Evolutionary conservation across 352 stramenopile genomes (phyloP), one percentile per base, ranked within the genome.

Genomic region (Phytopythium oedochilum): DNA sequence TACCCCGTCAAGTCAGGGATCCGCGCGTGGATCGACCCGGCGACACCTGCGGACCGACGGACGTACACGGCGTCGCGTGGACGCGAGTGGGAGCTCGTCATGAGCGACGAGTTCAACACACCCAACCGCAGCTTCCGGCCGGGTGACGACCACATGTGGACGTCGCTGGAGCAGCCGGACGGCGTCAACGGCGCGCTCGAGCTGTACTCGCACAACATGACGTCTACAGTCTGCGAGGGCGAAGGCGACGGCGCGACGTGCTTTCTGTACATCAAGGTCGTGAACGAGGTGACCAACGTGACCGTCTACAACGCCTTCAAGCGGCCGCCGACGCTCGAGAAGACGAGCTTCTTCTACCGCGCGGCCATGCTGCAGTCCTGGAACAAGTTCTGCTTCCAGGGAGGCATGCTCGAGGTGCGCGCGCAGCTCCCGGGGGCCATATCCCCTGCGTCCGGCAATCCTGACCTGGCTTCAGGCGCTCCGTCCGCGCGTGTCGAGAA

Each of bases 331-430:
- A 45, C 53, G 0, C 76, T 59, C 49, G 20, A 65, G 3, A 63
- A 70, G 31, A 50, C 56, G 5, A 57, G 59, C 22, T 76, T 76
- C 48, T 73, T 63, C 62, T 76, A 76, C 42, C 72, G 75, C 11
- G 81, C 73, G 12, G 93, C 76, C 9, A 95, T 97, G 86, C 48
- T 97, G 1, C 89, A 97, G 61, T 83, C 69, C 0, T 98, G 91
- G 91, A 97, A 97, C 62, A 97, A 97, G 49, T 98, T 98, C 61
- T 98, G 89, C 69, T 96, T 92, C 58, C 93, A 94, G 35, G 92
- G 92, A 9, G 92, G 92, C 71, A 55, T 97, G 26, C 58, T 98
- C 0, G 94, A 98, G 65, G 83, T 97, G 3, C 65, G 75, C 12
- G 79, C 79, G 5, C 81, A 96, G 46, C 73, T 98, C 8, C 92